A percentile compares a stretch with the other conserved stretches of the same genome.
Conservation (phyloP, 805 yeast species). For the Candida coquimbonensis region DNA sequence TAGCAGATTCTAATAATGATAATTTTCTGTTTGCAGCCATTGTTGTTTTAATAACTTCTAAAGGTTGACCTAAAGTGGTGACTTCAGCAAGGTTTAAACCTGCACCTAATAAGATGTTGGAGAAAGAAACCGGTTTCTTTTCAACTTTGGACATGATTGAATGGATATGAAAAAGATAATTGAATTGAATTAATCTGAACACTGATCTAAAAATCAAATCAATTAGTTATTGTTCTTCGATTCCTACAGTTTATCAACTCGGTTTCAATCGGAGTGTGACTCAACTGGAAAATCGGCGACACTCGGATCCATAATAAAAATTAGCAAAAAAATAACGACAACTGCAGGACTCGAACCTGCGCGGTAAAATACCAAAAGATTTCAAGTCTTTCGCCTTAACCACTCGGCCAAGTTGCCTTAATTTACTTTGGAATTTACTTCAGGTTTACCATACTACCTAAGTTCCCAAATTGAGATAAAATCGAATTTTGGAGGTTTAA, state of each 20-base stretch:
- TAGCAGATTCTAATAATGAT: slow-evolving; percentile 57
- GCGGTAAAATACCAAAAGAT: slow-evolving; percentile 25
- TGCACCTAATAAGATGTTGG: slow-evolving; percentile 90
- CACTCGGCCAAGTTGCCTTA: slow-evolving; percentile 24
- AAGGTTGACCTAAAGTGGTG: slow-evolving; percentile 92
- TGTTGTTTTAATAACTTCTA: slow-evolving; percentile 93
- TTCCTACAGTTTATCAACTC: too few relatives aligned
- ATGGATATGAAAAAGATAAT: neutral
- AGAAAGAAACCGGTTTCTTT: slow-evolving; percentile 81
- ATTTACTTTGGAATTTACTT: too few relatives aligned
- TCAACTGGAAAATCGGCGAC: neutral
- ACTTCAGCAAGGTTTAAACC: slow-evolving; percentile 89
- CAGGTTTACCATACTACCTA: too few relatives aligned
- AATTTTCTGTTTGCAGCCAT: slow-evolving; percentile 94
- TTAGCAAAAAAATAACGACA: slow-evolving; percentile 15
- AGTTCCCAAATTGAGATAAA: too few relatives aligned
- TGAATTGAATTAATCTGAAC: neutral
- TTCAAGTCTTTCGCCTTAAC: slow-evolving; percentile 27
- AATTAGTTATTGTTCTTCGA: neutral
- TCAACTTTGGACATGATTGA: slow-evolving; percentile 31
- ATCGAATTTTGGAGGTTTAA: too few relatives aligned
- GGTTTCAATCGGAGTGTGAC: neutral
- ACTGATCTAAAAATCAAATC: too few relatives aligned
- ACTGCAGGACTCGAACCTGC: slow-evolving; percentile 27
- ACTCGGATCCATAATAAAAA: neutral